Evolutionary conservation across 495 filamentous ascomycete genomes (phyloP), one percentile per base, ranked within the genome.

Genomic region (Daldinia decipiens): DNA sequence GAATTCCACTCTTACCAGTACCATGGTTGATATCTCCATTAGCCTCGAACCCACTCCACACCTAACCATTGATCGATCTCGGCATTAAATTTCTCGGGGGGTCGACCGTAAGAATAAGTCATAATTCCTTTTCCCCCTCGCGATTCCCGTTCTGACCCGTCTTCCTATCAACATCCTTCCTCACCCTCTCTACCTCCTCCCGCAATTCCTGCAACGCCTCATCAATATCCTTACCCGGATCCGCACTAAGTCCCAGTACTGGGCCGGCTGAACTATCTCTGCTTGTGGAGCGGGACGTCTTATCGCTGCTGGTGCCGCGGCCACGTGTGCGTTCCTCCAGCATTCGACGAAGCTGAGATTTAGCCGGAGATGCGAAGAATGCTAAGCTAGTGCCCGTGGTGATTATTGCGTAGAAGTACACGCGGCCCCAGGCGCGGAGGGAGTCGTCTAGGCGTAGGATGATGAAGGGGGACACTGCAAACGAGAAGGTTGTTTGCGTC

Each of bases 331-430:
- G 85, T 59, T 84, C 79, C 64, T 92, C 91, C 21, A 94, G 79
- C 53, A 79, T 79, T 63, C 83, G 82, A 34, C 81, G 75, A 0
- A 97, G 81, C 63, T 82, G 84, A 9, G 74, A 76, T 73, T 92
- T 94, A 1, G 86, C 92, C 0, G 94, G 93, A 1, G 92, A 93
- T 34, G 87, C 85, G 74, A 98, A 97, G 82, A 96, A 91, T 5
- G 80, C 88, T 61, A 93, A 84, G 29, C 88, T 86, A 3, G 79
- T 74, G 34, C 81, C 77, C n/a, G 88, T 90, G 52, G 88, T 87
- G 54, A 95, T 67, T 70, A 94, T 81, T 39, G 87, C 87, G 81
- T 97, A 98, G 83, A 92, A 97, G 79, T 97, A 94, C n/a, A 96
- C 90, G 32, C 91, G 87, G 0, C 85, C 74, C 95, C 95, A 99